These are phyloP conservation scores for Pythium aristosporum DNA, from an alignment of 352 stramenopile species.

Conservation along the genomic window DNA sequence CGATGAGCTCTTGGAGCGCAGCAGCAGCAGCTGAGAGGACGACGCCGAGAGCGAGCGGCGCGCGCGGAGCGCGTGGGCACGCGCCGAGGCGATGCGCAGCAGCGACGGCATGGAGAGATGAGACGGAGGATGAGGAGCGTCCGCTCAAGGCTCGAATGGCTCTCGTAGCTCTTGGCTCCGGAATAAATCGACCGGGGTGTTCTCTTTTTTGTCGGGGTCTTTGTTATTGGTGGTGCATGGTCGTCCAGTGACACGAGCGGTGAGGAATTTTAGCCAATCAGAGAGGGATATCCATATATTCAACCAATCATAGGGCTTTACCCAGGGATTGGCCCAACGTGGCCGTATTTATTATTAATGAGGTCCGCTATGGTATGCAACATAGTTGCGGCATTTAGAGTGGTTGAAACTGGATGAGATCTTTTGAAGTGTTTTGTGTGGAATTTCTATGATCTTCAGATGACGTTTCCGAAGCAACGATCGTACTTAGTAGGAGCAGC, in stretches of 20 bases:
- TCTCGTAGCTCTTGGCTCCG: not conserved
- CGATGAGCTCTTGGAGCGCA: slow-evolving; percentile 27
- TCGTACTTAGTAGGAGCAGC: not conserved
- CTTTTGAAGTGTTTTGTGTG: no score
- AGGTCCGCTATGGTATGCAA: not conserved
- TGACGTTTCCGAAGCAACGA: not conserved
- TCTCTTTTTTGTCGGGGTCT: slow-evolving; percentile 20
- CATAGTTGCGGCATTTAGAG: slow-evolving; percentile 4
- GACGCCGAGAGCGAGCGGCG: slow-evolving; percentile 8
- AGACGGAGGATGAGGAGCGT: no score
- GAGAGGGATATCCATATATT: no score
- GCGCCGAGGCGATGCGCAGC: slow-evolving; percentile 16
- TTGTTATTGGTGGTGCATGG: slow-evolving; percentile 6
- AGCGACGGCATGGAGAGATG: slow-evolving; percentile 11
- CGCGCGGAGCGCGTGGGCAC: slow-evolving; percentile 9
- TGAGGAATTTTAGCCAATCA: slow-evolving; percentile 18
- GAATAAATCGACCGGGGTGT: not conserved
- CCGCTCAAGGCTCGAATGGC: not conserved
- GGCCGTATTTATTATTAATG: slow-evolving; percentile 9
- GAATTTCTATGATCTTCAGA: no score
- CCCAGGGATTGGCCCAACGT: not conserved
- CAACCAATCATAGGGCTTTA: slow-evolving; percentile 4
- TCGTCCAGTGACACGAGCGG: slow-evolving; percentile 1
- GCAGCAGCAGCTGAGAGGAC: not conserved
- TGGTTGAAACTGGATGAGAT: not conserved